phyloP scores from a whole-genome alignment of 768 basidiomycete species.

The Lepiota brunneoincarnata region DNA sequence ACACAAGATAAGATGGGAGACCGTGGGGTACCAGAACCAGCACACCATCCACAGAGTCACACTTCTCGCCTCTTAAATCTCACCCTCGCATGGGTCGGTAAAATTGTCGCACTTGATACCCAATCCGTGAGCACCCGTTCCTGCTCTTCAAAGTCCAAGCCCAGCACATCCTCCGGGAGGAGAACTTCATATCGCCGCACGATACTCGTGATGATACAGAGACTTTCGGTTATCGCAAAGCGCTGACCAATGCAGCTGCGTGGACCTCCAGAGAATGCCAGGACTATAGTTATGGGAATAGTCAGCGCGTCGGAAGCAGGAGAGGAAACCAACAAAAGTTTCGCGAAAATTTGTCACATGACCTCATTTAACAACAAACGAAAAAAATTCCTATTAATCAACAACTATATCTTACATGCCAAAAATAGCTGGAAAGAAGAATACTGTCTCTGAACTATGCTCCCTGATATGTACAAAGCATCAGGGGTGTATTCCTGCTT shows the following conservation, averaged over 20 bases:
- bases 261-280: slow-evolving; percentile 43
- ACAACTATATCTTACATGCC: no score
- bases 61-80: slow-evolving; percentile 9
- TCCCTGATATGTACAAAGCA: no score
- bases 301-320: no score
- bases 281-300: slow-evolving; percentile 17
- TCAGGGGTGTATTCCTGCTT: no score
- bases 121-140: slow-evolving; percentile 31
- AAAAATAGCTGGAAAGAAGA: no score
- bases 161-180: slow-evolving; percentile 33
- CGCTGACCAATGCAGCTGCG: slow-evolving; percentile 49
- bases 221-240: slow-evolving; percentile 40
- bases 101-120: slow-evolving; percentile 33
- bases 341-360: no score
- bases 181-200: slow-evolving; percentile 38
- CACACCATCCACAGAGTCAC: not conserved
- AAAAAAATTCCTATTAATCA: no score
- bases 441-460: no score
- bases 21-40: no score
- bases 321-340: no score
- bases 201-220: slow-evolving; percentile 41
- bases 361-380: no score
- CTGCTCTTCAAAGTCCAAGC: slow-evolving; percentile 27
- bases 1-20: no score
- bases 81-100: slow-evolving; percentile 29